Conservation (phyloP, 2,329 filamentous ascomycete genomes). For the Aureobasidium leucospermi region DNA sequence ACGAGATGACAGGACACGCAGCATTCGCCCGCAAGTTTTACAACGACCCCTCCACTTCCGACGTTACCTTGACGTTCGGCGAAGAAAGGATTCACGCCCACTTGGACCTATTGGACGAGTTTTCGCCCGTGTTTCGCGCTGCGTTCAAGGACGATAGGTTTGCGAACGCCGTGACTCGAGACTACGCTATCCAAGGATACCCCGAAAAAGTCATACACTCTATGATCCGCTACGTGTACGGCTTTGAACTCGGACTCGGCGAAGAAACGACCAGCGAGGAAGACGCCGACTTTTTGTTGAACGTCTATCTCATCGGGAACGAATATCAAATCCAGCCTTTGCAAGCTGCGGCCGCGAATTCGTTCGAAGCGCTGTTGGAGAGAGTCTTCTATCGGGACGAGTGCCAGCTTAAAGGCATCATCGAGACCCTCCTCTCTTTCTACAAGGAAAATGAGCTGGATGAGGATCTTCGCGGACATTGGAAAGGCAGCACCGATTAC, state of each 20-base stretch:
- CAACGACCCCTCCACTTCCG: neutral
- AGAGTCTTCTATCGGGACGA: neutral
- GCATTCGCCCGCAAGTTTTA: neutral
- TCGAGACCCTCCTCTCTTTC: no score
- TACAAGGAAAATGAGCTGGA: no score
- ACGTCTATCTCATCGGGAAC: neutral
- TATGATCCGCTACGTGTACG: neutral
- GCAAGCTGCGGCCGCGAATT: no score
- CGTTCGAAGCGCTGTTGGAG: no score
- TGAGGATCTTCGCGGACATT: no score
- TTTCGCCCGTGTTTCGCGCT: neutral
- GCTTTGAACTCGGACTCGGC: neutral
- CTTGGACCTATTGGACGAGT: neutral
- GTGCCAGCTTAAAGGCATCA: neutral
- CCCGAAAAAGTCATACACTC: neutral
- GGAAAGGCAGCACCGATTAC: no score
- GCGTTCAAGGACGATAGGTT: neutral
- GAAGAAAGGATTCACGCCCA: neutral
- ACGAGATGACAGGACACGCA: neutral
- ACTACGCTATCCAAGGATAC: neutral
- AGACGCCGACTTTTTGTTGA: neutral
- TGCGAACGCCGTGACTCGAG: neutral
- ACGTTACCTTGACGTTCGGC: neutral
- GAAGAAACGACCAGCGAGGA: neutral
- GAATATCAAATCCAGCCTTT: neutral